Percentiles rank a stretch among this genome's conserved stretches.
phyloP scores from a whole-genome alignment of 2,329 filamentous ascomycete genomes.

The Pseudodiploospora longispora region DNA sequence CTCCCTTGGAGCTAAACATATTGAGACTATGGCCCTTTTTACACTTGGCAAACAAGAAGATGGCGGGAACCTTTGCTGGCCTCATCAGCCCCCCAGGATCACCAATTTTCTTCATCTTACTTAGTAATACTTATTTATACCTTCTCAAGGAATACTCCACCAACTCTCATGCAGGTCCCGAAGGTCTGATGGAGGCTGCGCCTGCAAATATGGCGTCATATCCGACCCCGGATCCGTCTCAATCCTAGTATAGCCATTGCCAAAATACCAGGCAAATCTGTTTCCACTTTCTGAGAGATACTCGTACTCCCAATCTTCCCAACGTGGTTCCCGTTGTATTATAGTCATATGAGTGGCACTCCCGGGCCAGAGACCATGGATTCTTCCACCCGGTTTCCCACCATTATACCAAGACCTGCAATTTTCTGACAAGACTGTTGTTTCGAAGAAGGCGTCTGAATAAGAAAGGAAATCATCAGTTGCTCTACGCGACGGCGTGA shows the following conservation, averaged over 20 bases:
- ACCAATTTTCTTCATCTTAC: background rate
- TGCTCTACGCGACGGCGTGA: constrained; percentile 48
- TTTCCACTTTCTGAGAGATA: constrained; percentile 36
- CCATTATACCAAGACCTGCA: constrained; percentile 70
- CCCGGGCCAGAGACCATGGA: constrained; percentile 64
- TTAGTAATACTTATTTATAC: background rate
- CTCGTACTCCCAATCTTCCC: constrained; percentile 48
- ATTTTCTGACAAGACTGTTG: constrained; percentile 49
- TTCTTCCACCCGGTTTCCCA: constrained; percentile 49
- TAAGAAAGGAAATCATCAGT: constrained; percentile 58
- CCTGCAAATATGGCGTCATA: constrained; percentile 54
- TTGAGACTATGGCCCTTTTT: no score
- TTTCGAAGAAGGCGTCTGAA: constrained; percentile 46
- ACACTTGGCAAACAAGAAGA: no score
- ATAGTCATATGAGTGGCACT: constrained; percentile 55
- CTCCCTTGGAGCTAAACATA: no score
- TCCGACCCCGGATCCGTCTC: constrained; percentile 50
- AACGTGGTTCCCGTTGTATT: constrained; percentile 44
- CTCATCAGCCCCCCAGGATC: no score
- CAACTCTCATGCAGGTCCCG: constrained; percentile 59
- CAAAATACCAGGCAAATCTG: constrained; percentile 55
- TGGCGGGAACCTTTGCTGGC: no score
- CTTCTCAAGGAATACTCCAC: constrained; percentile 40
- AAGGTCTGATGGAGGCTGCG: constrained; percentile 50
- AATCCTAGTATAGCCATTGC: constrained; percentile 56